Evolutionary conservation across 2,329 filamentous ascomycete genomes (phyloP), one percentile per base, ranked within the genome.

Genomic region (Fusarium coicis): DNA sequence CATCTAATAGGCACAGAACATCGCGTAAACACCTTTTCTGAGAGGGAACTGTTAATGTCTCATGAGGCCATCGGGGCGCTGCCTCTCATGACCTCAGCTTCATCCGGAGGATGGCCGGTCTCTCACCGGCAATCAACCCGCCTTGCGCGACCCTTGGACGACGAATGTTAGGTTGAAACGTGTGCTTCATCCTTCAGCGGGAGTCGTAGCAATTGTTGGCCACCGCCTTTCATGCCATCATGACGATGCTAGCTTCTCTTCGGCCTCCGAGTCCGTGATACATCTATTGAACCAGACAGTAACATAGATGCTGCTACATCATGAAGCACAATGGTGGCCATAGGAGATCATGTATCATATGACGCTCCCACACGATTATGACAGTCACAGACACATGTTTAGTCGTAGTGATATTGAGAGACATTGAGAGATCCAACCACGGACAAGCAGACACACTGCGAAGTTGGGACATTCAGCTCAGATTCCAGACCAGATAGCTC

Each of bases 161-260:
- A 74, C 66, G 46, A 74, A 68, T 71, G 36, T 30, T n/a, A 61
- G 58, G 53, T 43, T 34, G 54, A 73, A 68, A 74, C 66, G 57
- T 64, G 71, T 71, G 70, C 54, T 67, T 66, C 55, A 46, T 15
- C 39, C 40, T 34, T 73, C 44, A 44, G n/a, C 26, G 34, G 47
- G 56, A 52, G 46, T n/a, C 36, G 46, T 49, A 52, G 30, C 43
- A 49, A 65, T 21, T 52, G 44, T 26, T 55, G 28, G 49, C 55
- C 46, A 59, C 52, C 54, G 49, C 39, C 44, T 63, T 47, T 72
- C 23, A 40, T 46, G 52, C 44, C 36, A 62, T 61, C 63, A 72
- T 61, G 58, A 74, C 59, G 65, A 63, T 43, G 56, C 40, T 52
- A 52, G 30, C 19, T n/a, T 39, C 39, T 34, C 19, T 52, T 61